Base-by-base conservation (phyloP, 1,284 basidiomycete genomes). In the Ceratobasidium sp. region DNA sequence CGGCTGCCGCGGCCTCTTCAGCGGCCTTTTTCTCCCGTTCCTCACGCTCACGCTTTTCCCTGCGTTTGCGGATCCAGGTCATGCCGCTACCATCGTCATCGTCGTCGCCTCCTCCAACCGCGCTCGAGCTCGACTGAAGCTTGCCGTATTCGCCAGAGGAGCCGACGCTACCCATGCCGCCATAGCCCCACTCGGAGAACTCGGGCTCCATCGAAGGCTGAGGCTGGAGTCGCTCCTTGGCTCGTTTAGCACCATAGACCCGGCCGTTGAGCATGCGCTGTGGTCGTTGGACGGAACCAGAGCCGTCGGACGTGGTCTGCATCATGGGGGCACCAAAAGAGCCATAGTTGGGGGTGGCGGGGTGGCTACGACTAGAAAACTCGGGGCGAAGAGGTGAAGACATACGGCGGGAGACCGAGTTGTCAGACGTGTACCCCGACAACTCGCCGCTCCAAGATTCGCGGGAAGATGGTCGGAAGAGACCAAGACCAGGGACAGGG, bases 181-280 rank as follows among this genome's bases (percentile, higher is more conserved):
- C 93, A 79, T 93, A 93, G 0, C 93, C 93, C 93, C 93, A 95
- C 83, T 94, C 93, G 35, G 94, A 93, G 81, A 95, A 95, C 83
- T 92, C 90, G 55, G 91, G 90, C 48, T 94, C 91, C 16, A 74
- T 74, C 30, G 71, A 52, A 33, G 71, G 65, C 71, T 33, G 35
- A n/a, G 62, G 70, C 67, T 71, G 77, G 27, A 62, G 60, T 30
- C 71, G 54, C 33, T 76, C 75, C 62, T 44, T 76, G 23, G 75
- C 80, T 77, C 87, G 82, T 81, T 85, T 86, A 66, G 86, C 88
- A 60, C 92, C 93, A 80, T 95, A 95, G 6, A 94, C 88, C 44
- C 93, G 88, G 1, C 93, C 93, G 80, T 95, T 95, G 79, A 94
- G 86, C 90, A 95, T 90, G 73, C 88, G 87, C 52, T 84, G 75